Percentiles rank a stretch among this genome's conserved stretches.
Conservation (phyloP, 257 asterid genomes). For the Rauvolfia tetraphylla region DNA sequence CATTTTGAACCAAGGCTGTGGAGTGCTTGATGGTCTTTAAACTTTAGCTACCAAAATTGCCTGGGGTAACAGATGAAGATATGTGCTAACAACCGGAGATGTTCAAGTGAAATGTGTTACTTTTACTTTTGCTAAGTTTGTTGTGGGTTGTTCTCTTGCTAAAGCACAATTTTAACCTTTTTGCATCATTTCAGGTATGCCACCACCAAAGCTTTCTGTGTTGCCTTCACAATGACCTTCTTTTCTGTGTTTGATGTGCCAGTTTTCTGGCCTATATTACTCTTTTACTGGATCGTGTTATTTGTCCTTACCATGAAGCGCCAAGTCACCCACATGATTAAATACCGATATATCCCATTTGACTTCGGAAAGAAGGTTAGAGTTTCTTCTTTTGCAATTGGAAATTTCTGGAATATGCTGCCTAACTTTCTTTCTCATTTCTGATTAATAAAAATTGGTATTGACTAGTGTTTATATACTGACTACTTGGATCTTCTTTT, state of each 20-base stretch:
- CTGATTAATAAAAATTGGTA: neutral
- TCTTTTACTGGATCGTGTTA: constrained; percentile 73
- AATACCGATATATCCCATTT: constrained; percentile 70
- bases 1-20: neutral
- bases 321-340: constrained; percentile 77
- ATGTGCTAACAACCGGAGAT: neutral
- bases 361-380: constrained; percentile 72
- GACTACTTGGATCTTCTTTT: neutral
- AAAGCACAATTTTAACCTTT: neutral
- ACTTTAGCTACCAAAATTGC: neutral
- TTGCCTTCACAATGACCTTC: constrained; percentile 73
- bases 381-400: neutral
- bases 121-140: neutral
- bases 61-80: neutral
- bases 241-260: constrained; percentile 78
- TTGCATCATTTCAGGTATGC: constrained; percentile 52
- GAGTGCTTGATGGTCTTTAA: neutral
- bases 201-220: constrained; percentile 65
- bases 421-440: neutral
- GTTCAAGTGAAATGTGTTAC: neutral
- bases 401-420: neutral
- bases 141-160: neutral
- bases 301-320: constrained; percentile 79
- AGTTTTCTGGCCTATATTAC: constrained; percentile 78
- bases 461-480: neutral